phyloP scores from a whole-genome alignment of 2,329 filamentous ascomycete genomes.

The Monilinia laxa region DNA sequence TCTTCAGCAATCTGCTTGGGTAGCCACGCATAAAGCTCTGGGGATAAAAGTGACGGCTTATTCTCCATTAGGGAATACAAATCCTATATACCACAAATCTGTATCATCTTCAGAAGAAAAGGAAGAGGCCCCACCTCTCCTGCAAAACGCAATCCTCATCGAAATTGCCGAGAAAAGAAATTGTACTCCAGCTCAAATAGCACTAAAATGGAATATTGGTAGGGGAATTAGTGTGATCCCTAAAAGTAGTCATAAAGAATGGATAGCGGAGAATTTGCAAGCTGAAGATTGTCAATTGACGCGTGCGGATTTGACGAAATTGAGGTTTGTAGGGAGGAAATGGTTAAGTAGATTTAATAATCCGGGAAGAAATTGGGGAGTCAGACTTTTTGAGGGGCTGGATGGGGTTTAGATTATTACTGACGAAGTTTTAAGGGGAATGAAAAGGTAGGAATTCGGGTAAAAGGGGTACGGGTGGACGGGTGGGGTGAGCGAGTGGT shows the following conservation, averaged over 20 bases:
- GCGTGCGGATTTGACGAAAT: conserved; percentile 42
- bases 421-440: neutral
- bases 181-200: conserved; percentile 45
- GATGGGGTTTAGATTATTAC: neutral
- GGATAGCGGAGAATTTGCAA: conserved; percentile 48
- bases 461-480: too few relatives aligned
- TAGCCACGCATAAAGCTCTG: conserved; percentile 33
- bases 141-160: conserved; percentile 3
- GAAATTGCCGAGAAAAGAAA: neutral
- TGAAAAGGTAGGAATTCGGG: neutral
- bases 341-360: conserved; percentile 36
- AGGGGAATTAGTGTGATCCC: conserved; percentile 52
- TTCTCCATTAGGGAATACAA: conserved; percentile 45
- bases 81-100: conserved; percentile 42
- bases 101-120: neutral
- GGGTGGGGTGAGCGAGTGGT: too few relatives aligned
- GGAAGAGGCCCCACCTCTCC: neutral
- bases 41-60: conserved; percentile 42
- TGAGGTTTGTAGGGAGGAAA: conserved; percentile 39
- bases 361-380: conserved; percentile 44
- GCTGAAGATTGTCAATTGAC: conserved; percentile 49
- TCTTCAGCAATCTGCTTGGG: conserved; percentile 56
- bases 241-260: conserved; percentile 47
- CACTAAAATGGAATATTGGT: conserved; percentile 50
- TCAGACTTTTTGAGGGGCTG: conserved; percentile 26